A percentile compares a stretch with the other conserved stretches of the same genome.
Evolutionary conservation across 257 asterid genomes (phyloP).

Genomic region (Nicotiana tomentosiformis): DNA sequence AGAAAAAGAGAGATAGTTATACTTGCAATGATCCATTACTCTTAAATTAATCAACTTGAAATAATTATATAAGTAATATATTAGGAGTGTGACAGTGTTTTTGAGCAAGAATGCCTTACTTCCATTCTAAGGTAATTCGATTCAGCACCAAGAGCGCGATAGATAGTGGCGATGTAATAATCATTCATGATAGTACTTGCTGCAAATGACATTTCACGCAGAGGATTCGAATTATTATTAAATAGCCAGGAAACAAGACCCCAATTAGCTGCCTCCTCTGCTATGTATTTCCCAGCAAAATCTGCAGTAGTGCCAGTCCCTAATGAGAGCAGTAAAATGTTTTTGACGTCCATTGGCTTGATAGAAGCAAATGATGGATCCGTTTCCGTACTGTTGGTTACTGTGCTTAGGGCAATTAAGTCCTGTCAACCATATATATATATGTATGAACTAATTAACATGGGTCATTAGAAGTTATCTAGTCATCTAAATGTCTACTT

Average conservation of each 20-base stretch:
- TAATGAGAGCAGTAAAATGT: slow-evolving; percentile 7
- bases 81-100: too few species aligned
- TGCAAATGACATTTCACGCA: neutral
- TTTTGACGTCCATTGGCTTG: neutral
- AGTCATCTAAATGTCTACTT: too few species aligned
- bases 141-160: neutral
- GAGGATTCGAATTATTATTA: neutral
- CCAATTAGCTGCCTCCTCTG: slow-evolving; percentile 12
- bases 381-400: neutral
- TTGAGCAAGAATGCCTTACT: neutral
- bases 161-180: neutral
- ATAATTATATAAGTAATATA: too few species aligned
- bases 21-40: too few species aligned
- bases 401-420: slow-evolving; percentile 7
- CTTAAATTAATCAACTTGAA: too few species aligned
- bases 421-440: neutral
- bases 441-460: too few species aligned
- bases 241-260: slow-evolving; percentile 10
- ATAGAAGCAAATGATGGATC: neutral
- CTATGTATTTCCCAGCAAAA: neutral
- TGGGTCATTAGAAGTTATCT: too few species aligned
- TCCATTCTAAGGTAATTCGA: slow-evolving; percentile 15
- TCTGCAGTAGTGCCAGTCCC: slow-evolving; percentile 4
- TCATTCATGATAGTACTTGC: neutral
- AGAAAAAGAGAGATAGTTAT: too few species aligned